phyloP scores from a whole-genome alignment of 345 rosid species.

The Eucalyptus cloeziana region DNA sequence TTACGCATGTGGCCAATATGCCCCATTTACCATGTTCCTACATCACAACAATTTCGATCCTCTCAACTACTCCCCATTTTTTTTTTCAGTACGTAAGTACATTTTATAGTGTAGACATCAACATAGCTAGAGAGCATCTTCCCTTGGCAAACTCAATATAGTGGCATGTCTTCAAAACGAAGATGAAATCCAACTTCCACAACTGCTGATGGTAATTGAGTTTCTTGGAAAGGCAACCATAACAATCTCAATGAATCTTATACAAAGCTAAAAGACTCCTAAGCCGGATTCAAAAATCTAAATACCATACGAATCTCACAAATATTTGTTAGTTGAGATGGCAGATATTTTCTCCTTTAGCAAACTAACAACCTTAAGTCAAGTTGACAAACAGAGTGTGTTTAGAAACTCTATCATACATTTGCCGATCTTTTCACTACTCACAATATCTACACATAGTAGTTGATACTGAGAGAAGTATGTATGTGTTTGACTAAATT shows the following conservation, averaged over 20 bases:
- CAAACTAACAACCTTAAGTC: not conserved
- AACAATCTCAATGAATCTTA: not conserved
- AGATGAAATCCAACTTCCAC: not conserved
- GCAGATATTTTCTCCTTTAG: not conserved
- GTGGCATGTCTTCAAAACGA: not conserved
- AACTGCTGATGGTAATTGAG: not conserved
- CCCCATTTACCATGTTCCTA: not conserved
- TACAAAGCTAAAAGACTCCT: not conserved
- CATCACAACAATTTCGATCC: not conserved
- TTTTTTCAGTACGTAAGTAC: not conserved
- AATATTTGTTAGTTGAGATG: not conserved
- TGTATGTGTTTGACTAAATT: not conserved
- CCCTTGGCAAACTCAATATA: not conserved
- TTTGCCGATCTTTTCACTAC: too few relatives aligned
- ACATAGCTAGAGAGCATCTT: not conserved
- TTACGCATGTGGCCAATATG: not conserved
- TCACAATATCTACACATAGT: not conserved
- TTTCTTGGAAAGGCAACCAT: not conserved
- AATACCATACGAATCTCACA: not conserved
- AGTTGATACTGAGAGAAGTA: too few relatives aligned
- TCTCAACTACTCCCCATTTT: not conserved
- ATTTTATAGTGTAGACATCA: not conserved
- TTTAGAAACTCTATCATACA: not conserved
- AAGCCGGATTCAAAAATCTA: not conserved
- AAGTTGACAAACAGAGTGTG: not conserved